These are phyloP conservation scores for Aureobasidium melanogenum DNA, from an alignment of 2,329 filamentous ascomycete genomes.

Conservation along the genomic window DNA sequence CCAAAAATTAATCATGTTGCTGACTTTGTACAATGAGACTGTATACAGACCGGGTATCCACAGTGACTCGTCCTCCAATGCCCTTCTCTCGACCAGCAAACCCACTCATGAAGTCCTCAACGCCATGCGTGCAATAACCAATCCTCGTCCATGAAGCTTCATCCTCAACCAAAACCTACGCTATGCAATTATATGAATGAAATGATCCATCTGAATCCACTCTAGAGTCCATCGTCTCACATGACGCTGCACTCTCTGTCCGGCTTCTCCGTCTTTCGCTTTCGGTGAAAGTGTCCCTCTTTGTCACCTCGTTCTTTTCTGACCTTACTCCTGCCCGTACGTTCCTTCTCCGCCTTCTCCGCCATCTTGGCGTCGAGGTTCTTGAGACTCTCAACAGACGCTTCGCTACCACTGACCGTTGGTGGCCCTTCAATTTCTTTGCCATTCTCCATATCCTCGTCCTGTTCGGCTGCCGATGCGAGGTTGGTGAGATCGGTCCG, in stretches of 20 bases:
- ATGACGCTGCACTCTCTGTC: slow-evolving; percentile 15
- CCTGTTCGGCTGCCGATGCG: not conserved
- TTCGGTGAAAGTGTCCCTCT: slow-evolving; percentile 11
- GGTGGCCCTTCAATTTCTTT: slow-evolving; percentile 1
- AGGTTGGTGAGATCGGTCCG: slow-evolving; percentile 3
- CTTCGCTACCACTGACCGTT: slow-evolving; percentile 1
- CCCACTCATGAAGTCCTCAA: not conserved
- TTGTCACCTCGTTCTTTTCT: slow-evolving; percentile 2
- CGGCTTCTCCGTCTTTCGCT: slow-evolving; percentile 15
- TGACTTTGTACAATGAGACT: not conserved
- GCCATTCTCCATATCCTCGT: not conserved
- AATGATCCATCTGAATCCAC: not conserved
- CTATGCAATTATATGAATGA: slow-evolving; percentile 7
- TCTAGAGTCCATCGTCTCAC: slow-evolving; percentile 2
- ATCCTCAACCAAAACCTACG: not conserved
- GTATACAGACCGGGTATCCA: not conserved
- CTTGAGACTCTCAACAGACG: slow-evolving; percentile 9
- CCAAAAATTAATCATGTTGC: not conserved
- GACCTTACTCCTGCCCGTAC: slow-evolving; percentile 7
- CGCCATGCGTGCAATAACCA: not conserved
- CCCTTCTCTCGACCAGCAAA: not conserved
- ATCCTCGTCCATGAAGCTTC: not conserved
- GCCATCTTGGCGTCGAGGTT: slow-evolving; percentile 8
- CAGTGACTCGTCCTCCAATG: not conserved
- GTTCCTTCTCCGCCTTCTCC: slow-evolving; percentile 2